Conservation (phyloP, 257 asterid species). For the Solanum clarkiae region DNA sequence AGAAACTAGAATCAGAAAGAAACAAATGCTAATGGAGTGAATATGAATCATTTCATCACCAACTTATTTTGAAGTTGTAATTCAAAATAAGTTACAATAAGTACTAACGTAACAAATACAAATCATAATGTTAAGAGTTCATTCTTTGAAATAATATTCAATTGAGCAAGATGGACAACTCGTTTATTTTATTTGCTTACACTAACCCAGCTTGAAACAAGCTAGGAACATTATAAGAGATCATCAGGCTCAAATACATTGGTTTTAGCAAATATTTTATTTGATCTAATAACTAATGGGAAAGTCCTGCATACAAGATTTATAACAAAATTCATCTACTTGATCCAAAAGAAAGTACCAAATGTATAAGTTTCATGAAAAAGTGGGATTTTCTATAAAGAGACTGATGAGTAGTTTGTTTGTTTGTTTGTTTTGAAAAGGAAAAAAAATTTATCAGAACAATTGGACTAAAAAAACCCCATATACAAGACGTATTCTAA, state of each 20-base stretch:
- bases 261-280: neutral
- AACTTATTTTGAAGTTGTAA: neutral
- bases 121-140: neutral
- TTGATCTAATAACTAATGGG: neutral
- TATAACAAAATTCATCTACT: neutral
- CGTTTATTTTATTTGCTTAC: neutral
- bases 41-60: neutral
- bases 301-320: neutral
- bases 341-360: neutral
- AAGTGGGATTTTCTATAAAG: neutral
- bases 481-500: neutral
- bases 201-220: neutral
- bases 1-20: neutral
- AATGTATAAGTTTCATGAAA: neutral
- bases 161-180: neutral
- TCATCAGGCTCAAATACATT: neutral
- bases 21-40: neutral
- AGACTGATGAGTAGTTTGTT: neutral
- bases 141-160: neutral
- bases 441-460: neutral
- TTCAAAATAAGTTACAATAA: neutral
- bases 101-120: neutral
- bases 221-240: neutral
- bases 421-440: too few species aligned
- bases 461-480: neutral